A percentile compares a stretch with the other conserved stretches of the same genome.
Conservation (phyloP, 2,329 filamentous ascomycete species). For the Colletotrichum eleusines region DNA sequence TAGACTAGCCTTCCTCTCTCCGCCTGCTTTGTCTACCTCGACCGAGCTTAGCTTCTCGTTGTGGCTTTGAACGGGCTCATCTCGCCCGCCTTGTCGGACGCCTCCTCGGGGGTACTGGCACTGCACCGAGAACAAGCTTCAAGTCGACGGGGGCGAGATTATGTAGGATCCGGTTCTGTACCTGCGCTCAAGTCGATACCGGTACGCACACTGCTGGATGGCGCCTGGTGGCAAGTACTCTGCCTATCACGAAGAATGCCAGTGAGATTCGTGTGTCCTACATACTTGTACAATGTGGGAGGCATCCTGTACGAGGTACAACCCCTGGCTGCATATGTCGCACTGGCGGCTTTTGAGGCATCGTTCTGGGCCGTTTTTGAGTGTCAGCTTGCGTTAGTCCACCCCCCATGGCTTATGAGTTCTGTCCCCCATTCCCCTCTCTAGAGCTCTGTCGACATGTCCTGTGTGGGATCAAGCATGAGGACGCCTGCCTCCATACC, state of each 20-base stretch:
- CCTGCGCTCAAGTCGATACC: neutral
- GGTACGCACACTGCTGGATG: neutral
- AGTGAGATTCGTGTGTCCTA: neutral
- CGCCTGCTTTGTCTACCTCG: neutral
- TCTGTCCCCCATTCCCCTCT: neutral
- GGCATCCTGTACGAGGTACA: neutral
- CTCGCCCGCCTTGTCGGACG: neutral
- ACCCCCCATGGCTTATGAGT: neutral
- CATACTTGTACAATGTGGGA: neutral
- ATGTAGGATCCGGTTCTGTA: neutral
- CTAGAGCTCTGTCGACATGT: neutral
- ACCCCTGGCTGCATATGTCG: neutral
- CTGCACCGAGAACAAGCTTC: neutral
- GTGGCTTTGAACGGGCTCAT: neutral
- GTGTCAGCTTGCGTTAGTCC: constrained; percentile 27
- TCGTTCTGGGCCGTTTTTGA: constrained; percentile 36
- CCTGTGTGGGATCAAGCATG: neutral
- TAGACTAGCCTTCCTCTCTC: neutral
- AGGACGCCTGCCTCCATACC: neutral
- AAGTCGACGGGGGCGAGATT: neutral
- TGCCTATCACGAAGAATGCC: neutral
- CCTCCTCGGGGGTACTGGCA: neutral
- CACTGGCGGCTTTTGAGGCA: constrained; percentile 4
- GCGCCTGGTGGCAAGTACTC: neutral
- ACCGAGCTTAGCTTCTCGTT: neutral